Evolutionary conservation across 2,329 filamentous ascomycete species (phyloP).

Genomic region (Colletotrichum camelliae): DNA sequence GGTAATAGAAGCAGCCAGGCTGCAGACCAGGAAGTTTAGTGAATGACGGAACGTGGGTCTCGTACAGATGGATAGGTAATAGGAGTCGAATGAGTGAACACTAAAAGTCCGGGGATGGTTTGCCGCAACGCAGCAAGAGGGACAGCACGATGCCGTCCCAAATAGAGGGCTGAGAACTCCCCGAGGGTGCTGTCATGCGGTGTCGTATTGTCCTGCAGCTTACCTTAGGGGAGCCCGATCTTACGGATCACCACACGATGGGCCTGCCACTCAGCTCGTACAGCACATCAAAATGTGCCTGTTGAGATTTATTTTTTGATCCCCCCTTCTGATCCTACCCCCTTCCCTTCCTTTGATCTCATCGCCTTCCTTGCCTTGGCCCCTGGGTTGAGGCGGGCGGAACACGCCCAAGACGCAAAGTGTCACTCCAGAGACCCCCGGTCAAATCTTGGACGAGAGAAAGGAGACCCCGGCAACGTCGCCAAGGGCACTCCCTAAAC

Average conservation of each 20-base stretch:
- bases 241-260: background rate
- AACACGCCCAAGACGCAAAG: constrained; percentile 6
- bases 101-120: background rate
- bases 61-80: constrained; percentile 10
- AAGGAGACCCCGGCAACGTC: constrained; percentile 9
- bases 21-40: background rate
- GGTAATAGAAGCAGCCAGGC: background rate
- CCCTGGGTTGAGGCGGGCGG: constrained; percentile 14
- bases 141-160: background rate
- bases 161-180: background rate
- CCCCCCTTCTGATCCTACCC: background rate
- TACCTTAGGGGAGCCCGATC: background rate
- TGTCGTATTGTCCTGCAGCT: background rate
- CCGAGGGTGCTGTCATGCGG: background rate
- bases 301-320: background rate
- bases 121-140: background rate
- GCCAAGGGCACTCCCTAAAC: background rate
- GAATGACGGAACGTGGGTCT: constrained; percentile 8
- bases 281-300: background rate
- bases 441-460: background rate
- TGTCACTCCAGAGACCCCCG: background rate
- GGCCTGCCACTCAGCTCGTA: background rate
- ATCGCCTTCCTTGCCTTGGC: background rate
- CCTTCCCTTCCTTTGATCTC: background rate
- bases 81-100: background rate